Percentiles rank a stretch among this genome's conserved stretches.
Conservation (phyloP, 345 rosid genomes). For the Dipteronia sinensis region DNA sequence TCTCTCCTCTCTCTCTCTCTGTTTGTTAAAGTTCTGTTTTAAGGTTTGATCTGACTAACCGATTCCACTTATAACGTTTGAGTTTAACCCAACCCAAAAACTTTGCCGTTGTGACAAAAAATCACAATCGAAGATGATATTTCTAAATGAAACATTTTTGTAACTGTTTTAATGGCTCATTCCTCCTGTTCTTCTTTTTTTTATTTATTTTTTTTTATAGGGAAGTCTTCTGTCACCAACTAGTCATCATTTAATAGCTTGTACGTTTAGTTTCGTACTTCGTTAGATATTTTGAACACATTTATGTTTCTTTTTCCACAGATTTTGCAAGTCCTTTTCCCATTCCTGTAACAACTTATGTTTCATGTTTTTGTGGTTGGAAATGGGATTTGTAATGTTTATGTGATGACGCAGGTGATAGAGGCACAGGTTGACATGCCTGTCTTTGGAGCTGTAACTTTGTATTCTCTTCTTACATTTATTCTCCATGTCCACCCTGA, state of each 20-base stretch:
- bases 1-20: not conserved
- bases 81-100: not conserved
- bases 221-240: not conserved
- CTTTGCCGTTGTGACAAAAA: not conserved
- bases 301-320: not conserved
- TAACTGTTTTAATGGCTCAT: not conserved
- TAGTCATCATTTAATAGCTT: not conserved
- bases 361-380: not conserved
- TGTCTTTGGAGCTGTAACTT: constrained; percentile 83
- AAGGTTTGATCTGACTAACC: not conserved
- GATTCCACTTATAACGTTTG: too few relatives aligned
- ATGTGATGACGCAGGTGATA: constrained; percentile 65
- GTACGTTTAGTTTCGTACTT: not conserved
- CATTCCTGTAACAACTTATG: not conserved
- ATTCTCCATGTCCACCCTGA: constrained; percentile 99
- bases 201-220: not conserved
- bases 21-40: not conserved
- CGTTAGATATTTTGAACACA: not conserved
- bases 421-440: constrained; percentile 98
- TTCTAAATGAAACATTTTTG: not conserved
- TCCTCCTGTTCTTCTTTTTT: not conserved
- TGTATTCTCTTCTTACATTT: constrained; percentile 96
- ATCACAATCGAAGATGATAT: not conserved
- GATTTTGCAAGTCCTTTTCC: not conserved
- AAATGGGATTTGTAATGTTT: constrained; percentile 8